Base-by-base conservation (phyloP, 139 green algal genomes). In the Nannochloris sp. region DNA sequence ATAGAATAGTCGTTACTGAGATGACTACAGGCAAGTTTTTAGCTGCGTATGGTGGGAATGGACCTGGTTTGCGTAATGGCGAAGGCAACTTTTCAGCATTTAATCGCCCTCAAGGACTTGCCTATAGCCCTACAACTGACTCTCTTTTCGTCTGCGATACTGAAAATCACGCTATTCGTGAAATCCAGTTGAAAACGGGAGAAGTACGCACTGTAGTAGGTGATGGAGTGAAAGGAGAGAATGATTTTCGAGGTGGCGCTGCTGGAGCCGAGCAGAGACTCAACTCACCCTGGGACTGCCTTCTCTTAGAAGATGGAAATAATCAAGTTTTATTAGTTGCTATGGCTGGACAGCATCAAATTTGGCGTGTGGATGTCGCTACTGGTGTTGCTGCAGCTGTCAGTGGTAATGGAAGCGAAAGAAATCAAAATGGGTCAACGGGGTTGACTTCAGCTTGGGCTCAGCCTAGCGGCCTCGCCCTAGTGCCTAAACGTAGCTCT, bases 221-320 rank as follows among this genome's bases (percentile, higher is more conserved):
- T 37, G 46, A 92, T 68, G 85, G 85, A 15, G 48, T 33, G 3
- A 79, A 92, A 68, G 84, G 85, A 25, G 12, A 30, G 45, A 19
- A 45, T 23, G 85, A 92, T 61, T 92, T 90, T 63, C 10, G 42
- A 12, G 84, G 84, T 19, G 83, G 85, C 2, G 15, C 51, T 29
- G 54, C 39, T 25, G 64, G 83, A 3, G 2, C 27, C 1, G 48
- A 48, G 12, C 79, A 92, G 83, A 45, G 58, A 27, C 68, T 93
- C 13, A 92, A 87, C 70, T 93, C 86, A 3, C 85, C 85, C 1
- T 92, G 85, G 85, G 85, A 92, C 34, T 71, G 91, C 36, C 59
- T 47, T 25, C 25, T 93, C 33, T 72, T 79, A 42, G 47, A 29
- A 54, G 44, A 58, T 39, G 65, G 33, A 9, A 67, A 37, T 3